Evolutionary conservation across 129 eudicot genomes (phyloP).

Genomic region (Flaveria sonorensis): DNA sequence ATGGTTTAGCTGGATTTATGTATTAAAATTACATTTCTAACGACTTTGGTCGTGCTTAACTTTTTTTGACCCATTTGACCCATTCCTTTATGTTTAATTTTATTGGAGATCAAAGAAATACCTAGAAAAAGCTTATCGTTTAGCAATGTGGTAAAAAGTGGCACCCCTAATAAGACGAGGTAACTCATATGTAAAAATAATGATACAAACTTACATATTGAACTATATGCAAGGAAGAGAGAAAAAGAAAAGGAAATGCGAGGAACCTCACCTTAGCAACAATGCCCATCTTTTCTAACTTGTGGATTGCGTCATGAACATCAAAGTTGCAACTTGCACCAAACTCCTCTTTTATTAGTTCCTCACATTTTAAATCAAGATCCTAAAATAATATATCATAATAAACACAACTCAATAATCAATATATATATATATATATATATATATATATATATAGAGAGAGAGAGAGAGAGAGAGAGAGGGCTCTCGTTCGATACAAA

Average conservation of each 20-base stretch:
- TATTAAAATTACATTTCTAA: not conserved
- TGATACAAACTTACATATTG: not conserved
- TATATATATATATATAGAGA: not conserved
- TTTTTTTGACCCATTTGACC: not conserved
- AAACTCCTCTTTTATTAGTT: conserved; percentile 79
- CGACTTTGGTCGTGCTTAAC: not conserved
- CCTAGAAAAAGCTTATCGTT: not conserved
- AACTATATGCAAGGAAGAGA: not conserved
- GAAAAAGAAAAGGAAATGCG: not conserved
- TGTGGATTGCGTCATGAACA: conserved; percentile 87
- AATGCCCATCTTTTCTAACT: conserved; percentile 84
- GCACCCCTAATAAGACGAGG: not conserved
- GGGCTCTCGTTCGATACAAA: not conserved
- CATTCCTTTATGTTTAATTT: not conserved
- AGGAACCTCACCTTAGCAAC: conserved; percentile 75
- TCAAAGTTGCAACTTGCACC: conserved; percentile 83
- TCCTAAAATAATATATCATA: conserved; percentile 46
- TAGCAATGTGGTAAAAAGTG: not conserved
- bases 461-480: not conserved
- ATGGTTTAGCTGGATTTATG: not conserved
- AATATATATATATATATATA: not conserved
- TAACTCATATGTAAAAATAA: not conserved
- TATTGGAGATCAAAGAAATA: not conserved
- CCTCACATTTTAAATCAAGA: conserved; percentile 83
- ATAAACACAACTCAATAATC: conserved; percentile 1